Conservation (phyloP, 1,139 yeast genomes). For the Magnusiomyces tetraspermus region DNA sequence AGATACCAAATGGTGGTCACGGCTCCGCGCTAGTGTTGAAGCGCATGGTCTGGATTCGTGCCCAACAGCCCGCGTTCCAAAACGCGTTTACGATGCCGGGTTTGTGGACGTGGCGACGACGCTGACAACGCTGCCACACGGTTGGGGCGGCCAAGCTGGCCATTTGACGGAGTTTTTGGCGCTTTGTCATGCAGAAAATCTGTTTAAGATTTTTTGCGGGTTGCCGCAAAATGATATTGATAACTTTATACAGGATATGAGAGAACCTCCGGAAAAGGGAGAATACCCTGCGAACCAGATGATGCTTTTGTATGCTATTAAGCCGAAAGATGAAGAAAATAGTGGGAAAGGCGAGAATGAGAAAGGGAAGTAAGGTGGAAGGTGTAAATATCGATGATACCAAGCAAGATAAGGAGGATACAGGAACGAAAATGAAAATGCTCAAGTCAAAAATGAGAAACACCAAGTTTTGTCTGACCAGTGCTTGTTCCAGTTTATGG, state of each 20-base stretch:
- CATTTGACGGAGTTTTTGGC: slow-evolving; percentile 27
- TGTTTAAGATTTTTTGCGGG: slow-evolving; percentile 23
- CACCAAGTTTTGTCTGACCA: not conserved
- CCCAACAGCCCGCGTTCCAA: slow-evolving; percentile 26
- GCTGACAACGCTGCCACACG: slow-evolving; percentile 25
- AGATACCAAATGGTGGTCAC: slow-evolving; percentile 20
- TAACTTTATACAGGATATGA: not conserved
- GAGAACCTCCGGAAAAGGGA: slow-evolving; percentile 14
- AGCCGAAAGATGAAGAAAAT: slow-evolving; percentile 14
- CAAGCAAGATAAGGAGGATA: not conserved
- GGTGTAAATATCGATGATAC: not conserved
- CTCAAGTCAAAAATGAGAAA: not conserved
- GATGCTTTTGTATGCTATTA: slow-evolving; percentile 21
- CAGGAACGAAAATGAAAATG: not conserved
- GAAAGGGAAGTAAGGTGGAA: no score
- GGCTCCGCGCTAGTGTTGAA: slow-evolving; percentile 21
- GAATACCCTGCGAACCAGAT: slow-evolving; percentile 17
- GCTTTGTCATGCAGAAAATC: slow-evolving; percentile 24
- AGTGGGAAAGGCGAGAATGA: not conserved
- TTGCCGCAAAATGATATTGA: slow-evolving; percentile 23
- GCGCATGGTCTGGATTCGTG: slow-evolving; percentile 28
- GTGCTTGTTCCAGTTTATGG: not conserved
- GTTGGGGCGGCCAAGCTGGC: slow-evolving; percentile 32
- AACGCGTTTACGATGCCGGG: slow-evolving; percentile 27
- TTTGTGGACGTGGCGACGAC: slow-evolving; percentile 27